phyloP scores from a whole-genome alignment of 305 asterid species.

The Ajuga reptans region DNA sequence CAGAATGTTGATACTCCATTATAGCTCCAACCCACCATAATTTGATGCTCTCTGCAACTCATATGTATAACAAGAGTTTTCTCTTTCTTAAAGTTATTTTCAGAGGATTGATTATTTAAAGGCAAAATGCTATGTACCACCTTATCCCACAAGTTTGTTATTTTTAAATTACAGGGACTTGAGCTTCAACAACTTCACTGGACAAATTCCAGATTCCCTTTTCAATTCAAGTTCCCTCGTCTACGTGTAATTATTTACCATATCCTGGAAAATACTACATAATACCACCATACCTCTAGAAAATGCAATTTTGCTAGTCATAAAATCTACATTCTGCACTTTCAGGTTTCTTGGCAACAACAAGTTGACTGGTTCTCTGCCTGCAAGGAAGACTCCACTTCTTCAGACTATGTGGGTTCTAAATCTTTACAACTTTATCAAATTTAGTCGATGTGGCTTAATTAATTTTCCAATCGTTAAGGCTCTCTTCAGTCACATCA shows the following conservation, averaged over 20 bases:
- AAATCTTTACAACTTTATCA: not conserved
- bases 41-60: not conserved
- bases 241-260: conserved; percentile 27
- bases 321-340: not conserved
- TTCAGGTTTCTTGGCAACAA: conserved; percentile 62
- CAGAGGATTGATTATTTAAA: not conserved
- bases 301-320: not conserved
- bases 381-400: conserved; percentile 30
- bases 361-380: conserved; percentile 43
- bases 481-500: not conserved
- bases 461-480: not conserved
- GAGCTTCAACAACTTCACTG: conserved; percentile 40
- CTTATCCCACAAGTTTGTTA: conserved; percentile 1
- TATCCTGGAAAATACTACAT: not conserved
- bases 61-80: not conserved
- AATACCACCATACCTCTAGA: not conserved
- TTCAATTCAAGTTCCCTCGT: conserved; percentile 28
- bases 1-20: not conserved
- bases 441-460: not conserved
- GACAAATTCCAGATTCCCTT: conserved; percentile 35
- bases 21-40: not conserved
- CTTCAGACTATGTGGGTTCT: conserved; percentile 46
- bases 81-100: not conserved
- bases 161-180: conserved; percentile 33
- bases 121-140: not conserved